Evolutionary conservation across 2,329 filamentous ascomycete genomes (phyloP).

Genomic region (Scolecobasidium constrictum): DNA sequence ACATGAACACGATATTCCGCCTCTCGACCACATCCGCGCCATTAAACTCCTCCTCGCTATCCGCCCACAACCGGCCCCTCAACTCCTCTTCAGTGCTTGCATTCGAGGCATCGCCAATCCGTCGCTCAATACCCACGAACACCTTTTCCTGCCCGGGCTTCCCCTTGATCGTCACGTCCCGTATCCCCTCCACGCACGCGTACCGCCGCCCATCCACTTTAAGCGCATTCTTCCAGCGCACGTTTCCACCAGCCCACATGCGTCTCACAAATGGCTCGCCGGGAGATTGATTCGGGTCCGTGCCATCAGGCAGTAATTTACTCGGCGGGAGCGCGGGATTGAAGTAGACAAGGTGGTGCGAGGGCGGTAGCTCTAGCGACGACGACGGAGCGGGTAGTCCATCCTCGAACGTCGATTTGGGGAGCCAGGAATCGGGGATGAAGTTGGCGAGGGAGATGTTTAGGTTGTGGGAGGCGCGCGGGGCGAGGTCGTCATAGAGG

Average conservation of each 20-base stretch:
- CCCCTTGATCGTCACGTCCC: conserved; percentile 39
- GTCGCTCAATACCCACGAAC: conserved; percentile 49
- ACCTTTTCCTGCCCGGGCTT: conserved; percentile 41
- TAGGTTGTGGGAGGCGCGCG: conserved; percentile 23
- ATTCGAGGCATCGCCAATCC: conserved; percentile 25
- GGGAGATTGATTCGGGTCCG: conserved; percentile 68
- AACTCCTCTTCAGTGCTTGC: conserved; percentile 21
- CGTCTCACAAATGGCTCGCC: conserved; percentile 61
- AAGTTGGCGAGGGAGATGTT: conserved; percentile 43
- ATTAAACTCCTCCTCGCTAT: conserved; percentile 30
- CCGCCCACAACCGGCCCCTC: conserved; percentile 30
- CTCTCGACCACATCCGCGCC: conserved; percentile 39
- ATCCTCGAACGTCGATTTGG: conserved; percentile 8
- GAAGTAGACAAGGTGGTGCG: conserved; percentile 83
- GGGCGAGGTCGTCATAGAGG: conserved; percentile 46
- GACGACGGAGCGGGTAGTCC: background rate
- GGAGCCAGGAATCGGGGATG: conserved; percentile 25
- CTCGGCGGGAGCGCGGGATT: conserved; percentile 54
- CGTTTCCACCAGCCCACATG: conserved; percentile 78
- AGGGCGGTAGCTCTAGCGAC: conserved; percentile 39
- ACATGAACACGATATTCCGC: conserved; percentile 55
- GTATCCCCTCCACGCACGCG: conserved; percentile 38
- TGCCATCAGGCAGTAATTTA: conserved; percentile 67
- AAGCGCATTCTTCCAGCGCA: conserved; percentile 38
- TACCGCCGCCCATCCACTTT: conserved; percentile 23